phyloP scores from a whole-genome alignment of 2,329 filamentous ascomycete genomes.

The Chaetomium sp. region DNA sequence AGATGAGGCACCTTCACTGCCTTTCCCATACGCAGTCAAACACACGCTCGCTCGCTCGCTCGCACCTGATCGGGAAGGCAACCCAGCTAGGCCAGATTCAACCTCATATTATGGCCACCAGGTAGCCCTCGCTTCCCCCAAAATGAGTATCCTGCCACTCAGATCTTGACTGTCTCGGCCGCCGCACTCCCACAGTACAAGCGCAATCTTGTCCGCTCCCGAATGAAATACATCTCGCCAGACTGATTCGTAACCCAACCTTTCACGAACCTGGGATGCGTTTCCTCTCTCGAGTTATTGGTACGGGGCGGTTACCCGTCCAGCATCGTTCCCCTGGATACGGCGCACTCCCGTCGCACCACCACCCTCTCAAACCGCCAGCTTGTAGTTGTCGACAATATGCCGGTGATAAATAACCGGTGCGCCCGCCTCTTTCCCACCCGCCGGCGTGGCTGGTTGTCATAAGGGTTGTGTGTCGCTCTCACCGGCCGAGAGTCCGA shows the following conservation, averaged over 20 bases:
- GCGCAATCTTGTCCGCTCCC: background rate
- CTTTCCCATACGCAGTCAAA: background rate
- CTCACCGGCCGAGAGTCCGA: background rate
- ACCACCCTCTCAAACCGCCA: background rate
- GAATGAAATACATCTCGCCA: background rate
- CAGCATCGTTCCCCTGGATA: too few species aligned
- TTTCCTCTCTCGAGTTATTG: background rate
- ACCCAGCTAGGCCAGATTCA: background rate
- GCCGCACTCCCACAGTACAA: background rate
- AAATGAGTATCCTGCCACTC: background rate
- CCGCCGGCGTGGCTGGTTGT: background rate
- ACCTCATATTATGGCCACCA: background rate
- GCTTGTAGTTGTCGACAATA: background rate
- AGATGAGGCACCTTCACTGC: background rate
- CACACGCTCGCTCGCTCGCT: background rate
- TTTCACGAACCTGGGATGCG: background rate
- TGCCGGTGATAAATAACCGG: background rate
- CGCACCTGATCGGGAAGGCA: too few species aligned
- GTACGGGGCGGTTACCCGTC: background rate
- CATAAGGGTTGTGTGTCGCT: background rate
- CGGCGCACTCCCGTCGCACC: background rate
- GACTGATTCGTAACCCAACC: background rate
- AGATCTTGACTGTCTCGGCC: background rate
- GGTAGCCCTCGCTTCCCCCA: background rate
- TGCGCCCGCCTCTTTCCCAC: background rate